Evolutionary conservation across 352 stramenopile species (phyloP).

Genomic region (Globisporangium middletonii): DNA sequence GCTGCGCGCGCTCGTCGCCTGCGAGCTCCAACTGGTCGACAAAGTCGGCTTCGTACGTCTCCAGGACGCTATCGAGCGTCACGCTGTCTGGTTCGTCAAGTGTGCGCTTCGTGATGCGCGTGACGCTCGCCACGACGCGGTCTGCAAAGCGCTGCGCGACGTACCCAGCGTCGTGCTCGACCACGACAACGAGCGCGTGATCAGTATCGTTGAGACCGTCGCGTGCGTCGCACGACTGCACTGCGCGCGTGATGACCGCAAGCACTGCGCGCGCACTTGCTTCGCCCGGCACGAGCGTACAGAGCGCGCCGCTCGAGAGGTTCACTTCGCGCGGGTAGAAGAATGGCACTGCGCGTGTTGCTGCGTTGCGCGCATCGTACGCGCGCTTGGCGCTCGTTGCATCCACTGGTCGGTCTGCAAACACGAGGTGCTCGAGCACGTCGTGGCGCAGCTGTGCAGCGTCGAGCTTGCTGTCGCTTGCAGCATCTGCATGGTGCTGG

Average conservation of each 20-base stretch:
- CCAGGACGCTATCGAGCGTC: conserved; percentile 10
- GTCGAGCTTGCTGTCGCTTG: background rate
- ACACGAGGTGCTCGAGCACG: conserved; percentile 12
- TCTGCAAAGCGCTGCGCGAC: conserved; percentile 2
- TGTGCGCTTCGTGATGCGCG: conserved; percentile 1
- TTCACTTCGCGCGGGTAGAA: conserved; percentile 7
- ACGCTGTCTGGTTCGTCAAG: background rate
- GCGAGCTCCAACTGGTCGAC: conserved; percentile 9
- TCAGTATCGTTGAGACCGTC: background rate
- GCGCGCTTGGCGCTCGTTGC: conserved; percentile 1
- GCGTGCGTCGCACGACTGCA: conserved; percentile 1
- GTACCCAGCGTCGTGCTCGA: conserved; percentile 15
- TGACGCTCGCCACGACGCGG: background rate
- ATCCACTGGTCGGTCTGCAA: conserved; percentile 2
- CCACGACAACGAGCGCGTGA: conserved; percentile 1
- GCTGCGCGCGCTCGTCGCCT: conserved; percentile 3
- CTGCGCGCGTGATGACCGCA: conserved; percentile 3
- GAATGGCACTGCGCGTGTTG: conserved; percentile 4
- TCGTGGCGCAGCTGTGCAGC: background rate
- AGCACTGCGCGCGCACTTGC: conserved; percentile 7
- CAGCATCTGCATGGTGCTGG: background rate
- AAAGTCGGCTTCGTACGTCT: conserved; percentile 12
- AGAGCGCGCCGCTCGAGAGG: conserved; percentile 3
- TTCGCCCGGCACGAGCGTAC: conserved; percentile 2
- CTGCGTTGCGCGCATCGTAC: background rate